phyloP scores from a whole-genome alignment of 148 eudicot species.

The Arbutus unedo region DNA sequence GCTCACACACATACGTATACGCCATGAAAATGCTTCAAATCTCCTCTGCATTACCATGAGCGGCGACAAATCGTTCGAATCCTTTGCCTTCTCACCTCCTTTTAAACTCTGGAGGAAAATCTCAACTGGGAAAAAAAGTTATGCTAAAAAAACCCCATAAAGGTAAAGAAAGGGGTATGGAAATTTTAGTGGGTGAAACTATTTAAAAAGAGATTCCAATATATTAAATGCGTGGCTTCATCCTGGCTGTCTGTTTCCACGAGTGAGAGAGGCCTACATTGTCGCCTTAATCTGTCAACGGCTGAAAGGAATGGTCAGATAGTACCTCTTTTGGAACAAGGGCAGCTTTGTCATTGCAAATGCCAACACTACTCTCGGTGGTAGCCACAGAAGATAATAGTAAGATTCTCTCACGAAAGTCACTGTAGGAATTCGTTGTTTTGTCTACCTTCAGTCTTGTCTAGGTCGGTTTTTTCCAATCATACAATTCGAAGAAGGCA shows the following conservation, averaged over 20 bases:
- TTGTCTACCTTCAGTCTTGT: too few species aligned
- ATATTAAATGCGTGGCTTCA: conserved; percentile 56
- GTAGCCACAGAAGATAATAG: background rate
- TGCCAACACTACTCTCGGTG: background rate
- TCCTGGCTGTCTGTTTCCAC: conserved; percentile 63
- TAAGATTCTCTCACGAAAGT: background rate
- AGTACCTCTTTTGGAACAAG: conserved; percentile 17
- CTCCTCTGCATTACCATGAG: conserved; percentile 10
- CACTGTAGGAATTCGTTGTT: background rate
- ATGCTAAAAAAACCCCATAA: conserved; percentile 1
- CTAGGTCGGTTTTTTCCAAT: too few species aligned
- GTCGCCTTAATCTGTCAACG: conserved; percentile 21
- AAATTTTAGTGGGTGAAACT: conserved; percentile 8
- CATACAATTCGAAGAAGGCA: too few species aligned
- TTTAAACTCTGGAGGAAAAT: background rate
- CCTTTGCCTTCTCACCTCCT: conserved; percentile 9
- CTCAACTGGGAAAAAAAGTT: background rate
- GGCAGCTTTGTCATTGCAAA: conserved; percentile 30
- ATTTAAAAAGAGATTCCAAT: background rate
- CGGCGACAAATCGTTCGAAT: background rate
- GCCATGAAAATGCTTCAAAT: background rate
- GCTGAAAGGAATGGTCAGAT: conserved; percentile 19
- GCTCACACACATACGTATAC: background rate
- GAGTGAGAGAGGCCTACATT: conserved; percentile 20
- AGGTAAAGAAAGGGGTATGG: background rate